Evolutionary conservation across 2,329 filamentous ascomycete genomes (phyloP), one percentile per base, ranked within the genome.

Genomic region (Orbilia oligospora): DNA sequence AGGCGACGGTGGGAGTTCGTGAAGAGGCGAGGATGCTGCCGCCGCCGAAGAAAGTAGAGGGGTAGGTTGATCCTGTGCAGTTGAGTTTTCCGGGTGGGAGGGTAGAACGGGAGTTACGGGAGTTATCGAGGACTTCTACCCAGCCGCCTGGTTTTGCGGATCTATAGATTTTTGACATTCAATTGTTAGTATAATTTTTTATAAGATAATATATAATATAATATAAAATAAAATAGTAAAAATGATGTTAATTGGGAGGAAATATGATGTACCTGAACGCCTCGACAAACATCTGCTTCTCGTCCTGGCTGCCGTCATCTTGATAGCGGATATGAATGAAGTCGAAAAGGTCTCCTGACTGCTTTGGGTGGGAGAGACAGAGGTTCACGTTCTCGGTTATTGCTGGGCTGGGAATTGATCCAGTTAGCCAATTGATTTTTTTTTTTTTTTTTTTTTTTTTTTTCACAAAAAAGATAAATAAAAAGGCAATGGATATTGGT

Each of bases 301-400:
- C 80, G 55, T 81, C 81, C 61, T 80, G 78, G 51, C 81, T 81
- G 49, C 80, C 80, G 46, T 80, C 72, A 65, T 79, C 79, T 69
- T 81, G 80, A 70, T 82, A 82, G 46, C 81, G 81, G 67, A 82
- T 82, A 73, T 82, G 81, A 41, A 82, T 81, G 76, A 82, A 82
- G 68, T 82, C 81, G 56, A 82, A 82, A 12, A 76, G 72, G 66
- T 76, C 72, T 46, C 72, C 72, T 27, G 72, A 76, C 49, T 76
- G 72, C 44, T 76, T 76, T 73, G 80, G 66, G 76, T 80, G 80
- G 71, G 69, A 38, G 38, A 73, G 73, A 66, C 77, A 64, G 65
- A 80, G 75, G 63, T 80, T 78, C 71, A 80, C 79, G 70, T 81
- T 79, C 66, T 71, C 71, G 76, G 76, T 64, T 61, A 71, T 30